Conservation (phyloP, 1,139 yeast species). For the Scheffersomyces titani region DNA sequence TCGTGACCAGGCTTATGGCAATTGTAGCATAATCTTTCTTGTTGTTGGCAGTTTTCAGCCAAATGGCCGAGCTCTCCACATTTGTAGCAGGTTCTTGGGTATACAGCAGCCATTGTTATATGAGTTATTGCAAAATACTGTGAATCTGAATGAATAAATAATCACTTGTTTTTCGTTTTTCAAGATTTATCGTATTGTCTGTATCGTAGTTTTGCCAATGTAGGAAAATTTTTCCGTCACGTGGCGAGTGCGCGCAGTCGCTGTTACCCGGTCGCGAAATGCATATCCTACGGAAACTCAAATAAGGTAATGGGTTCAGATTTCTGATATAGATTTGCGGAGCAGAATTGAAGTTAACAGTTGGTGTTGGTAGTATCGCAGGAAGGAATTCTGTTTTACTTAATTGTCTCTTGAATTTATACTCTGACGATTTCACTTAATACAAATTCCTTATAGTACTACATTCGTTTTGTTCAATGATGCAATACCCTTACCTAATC, state of each 20-base stretch:
- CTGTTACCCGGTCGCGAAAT: background rate
- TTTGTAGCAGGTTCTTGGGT: slow-evolving; percentile 86
- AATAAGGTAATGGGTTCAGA: background rate
- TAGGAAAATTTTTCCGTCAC: background rate
- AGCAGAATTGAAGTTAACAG: background rate
- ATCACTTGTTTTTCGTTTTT: background rate
- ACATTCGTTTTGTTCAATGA: slow-evolving; percentile 4
- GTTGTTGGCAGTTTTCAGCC: slow-evolving; percentile 83
- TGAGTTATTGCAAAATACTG: background rate
- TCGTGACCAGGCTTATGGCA: slow-evolving; percentile 91
- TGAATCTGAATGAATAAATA: background rate
- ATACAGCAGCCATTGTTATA: slow-evolving; percentile 55
- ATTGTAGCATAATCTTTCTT: slow-evolving; percentile 88
- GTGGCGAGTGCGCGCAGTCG: background rate
- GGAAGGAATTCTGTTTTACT: background rate
- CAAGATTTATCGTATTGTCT: background rate
- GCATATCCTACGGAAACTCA: background rate
- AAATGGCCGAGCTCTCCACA: slow-evolving; percentile 93
- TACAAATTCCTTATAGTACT: background rate
- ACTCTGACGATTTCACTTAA: background rate
- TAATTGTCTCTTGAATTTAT: too few species aligned
- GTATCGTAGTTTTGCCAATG: background rate
- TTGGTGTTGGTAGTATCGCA: background rate
- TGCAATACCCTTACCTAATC: slow-evolving; percentile 43
- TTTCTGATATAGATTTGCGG: background rate